These are phyloP conservation scores for Aspergillus sclerotialis DNA, from an alignment of 2,329 filamentous ascomycete genomes.

Conservation along the genomic window DNA sequence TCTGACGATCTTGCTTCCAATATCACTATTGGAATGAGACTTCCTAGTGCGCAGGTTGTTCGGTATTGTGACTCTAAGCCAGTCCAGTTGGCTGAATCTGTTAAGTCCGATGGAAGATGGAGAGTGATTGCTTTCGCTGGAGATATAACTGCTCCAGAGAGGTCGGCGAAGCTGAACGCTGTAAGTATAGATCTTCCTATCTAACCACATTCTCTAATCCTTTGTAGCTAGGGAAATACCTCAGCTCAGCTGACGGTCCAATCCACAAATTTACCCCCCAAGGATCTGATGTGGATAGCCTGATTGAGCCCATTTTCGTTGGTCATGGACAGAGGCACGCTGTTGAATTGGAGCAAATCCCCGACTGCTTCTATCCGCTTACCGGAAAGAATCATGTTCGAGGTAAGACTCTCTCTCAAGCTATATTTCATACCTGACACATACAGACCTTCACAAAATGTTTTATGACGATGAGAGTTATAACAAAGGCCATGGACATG, in stretches of 20 bases:
- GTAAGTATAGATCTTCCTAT: conserved; percentile 18
- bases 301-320: conserved; percentile 54
- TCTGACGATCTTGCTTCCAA: conserved; percentile 30
- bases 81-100: conserved; percentile 43
- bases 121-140: conserved; percentile 45
- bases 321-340: conserved; percentile 42
- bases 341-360: conserved; percentile 49
- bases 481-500: conserved; percentile 49
- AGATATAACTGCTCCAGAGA: conserved; percentile 26
- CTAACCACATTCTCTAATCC: neutral
- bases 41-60: conserved; percentile 52
- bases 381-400: conserved; percentile 50
- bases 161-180: conserved; percentile 26
- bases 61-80: conserved; percentile 54
- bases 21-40: conserved; percentile 41
- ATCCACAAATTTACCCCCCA: conserved; percentile 38
- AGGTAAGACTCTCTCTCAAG: conserved; percentile 32
- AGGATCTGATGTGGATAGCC: conserved; percentile 42
- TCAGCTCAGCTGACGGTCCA: conserved; percentile 35
- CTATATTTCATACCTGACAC: neutral
- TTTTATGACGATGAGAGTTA: conserved; percentile 52
- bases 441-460: conserved; percentile 51
- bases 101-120: conserved; percentile 49
- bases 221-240: conserved; percentile 32
- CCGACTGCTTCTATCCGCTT: conserved; percentile 49